Conservation (phyloP, 495 filamentous ascomycete genomes). For the Terfezia boudieri region DNA sequence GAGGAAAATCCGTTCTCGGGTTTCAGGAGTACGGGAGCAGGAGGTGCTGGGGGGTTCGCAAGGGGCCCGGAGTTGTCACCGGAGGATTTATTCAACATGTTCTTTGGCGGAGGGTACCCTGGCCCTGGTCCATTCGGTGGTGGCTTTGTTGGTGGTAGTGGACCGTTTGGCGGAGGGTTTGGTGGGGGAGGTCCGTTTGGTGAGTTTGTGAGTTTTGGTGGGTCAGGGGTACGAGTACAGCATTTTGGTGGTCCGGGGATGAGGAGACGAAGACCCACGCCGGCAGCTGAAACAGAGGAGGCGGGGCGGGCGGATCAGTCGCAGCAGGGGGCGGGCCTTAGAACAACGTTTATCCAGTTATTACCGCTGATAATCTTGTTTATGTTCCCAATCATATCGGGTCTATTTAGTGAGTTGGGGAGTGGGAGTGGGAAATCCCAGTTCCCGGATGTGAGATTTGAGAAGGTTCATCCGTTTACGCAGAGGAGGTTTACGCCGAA, state of each 20-base stretch:
- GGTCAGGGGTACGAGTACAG: constrained; percentile 62
- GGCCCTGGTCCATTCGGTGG: constrained; percentile 21
- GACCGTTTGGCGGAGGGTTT: constrained; percentile 39
- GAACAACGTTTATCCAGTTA: constrained; percentile 37
- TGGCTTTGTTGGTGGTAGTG: constrained; percentile 41
- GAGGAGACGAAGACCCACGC: constrained; percentile 46
- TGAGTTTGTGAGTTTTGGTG: constrained; percentile 75
- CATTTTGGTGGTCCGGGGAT: constrained; percentile 48
- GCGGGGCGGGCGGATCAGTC: constrained; percentile 27
- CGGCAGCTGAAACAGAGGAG: constrained; percentile 26
- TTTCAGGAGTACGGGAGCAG: constrained; percentile 28
- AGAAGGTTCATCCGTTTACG: constrained; percentile 43
- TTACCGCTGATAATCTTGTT: constrained; percentile 77
- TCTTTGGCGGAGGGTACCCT: constrained; percentile 62
- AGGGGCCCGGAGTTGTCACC: constrained; percentile 87
- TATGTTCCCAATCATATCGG: constrained; percentile 63
- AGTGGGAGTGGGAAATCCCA: constrained; percentile 30
- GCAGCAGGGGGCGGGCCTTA: constrained; percentile 25
- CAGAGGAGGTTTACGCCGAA: constrained; percentile 44
- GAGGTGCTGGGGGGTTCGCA: constrained; percentile 28
- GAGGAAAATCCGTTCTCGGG: constrained; percentile 48
- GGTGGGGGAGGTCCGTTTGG: constrained; percentile 35
- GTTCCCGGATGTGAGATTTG: constrained; percentile 50
- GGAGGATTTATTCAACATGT: constrained; percentile 86
- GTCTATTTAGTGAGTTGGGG: constrained; percentile 39